Conservation (phyloP, 208 protist genomes). For the Herpetomonas muscarum region DNA sequence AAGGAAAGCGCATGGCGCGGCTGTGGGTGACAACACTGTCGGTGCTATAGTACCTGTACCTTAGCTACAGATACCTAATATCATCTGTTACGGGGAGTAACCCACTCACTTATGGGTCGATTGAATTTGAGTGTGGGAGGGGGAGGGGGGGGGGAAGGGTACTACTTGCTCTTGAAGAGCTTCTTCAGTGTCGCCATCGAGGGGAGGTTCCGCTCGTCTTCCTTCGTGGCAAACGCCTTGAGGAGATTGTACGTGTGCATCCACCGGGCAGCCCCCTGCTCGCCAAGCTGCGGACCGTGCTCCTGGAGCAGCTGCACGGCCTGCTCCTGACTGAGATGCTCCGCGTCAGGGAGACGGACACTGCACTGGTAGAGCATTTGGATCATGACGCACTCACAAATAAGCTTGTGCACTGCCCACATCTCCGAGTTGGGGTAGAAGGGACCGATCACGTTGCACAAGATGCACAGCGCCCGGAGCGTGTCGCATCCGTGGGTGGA, state of each 20-base stretch:
- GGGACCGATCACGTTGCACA: conserved; percentile 50
- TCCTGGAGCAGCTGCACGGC: conserved; percentile 48
- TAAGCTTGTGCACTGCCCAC: conserved; percentile 71
- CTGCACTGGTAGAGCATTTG: conserved; percentile 28
- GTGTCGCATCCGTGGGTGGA: conserved; percentile 36
- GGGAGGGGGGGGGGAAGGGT: too few relatives aligned
- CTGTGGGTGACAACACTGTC: too few relatives aligned
- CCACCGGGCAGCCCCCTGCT: conserved; percentile 28
- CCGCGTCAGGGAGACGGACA: not conserved
- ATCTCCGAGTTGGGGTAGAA: conserved; percentile 80
- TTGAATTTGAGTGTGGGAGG: too few relatives aligned
- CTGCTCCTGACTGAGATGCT: conserved; percentile 16
- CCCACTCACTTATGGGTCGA: too few relatives aligned
- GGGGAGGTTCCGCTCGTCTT: conserved; percentile 30
- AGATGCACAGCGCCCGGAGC: conserved; percentile 37
- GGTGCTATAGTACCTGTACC: too few relatives aligned
- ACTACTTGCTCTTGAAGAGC: conserved; percentile 20
- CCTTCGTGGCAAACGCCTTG: conserved; percentile 16
- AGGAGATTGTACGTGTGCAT: conserved; percentile 52
- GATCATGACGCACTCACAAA: conserved; percentile 58
- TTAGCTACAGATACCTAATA: too few relatives aligned
- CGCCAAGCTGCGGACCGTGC: conserved; percentile 56
- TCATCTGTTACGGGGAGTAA: too few relatives aligned
- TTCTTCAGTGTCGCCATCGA: conserved; percentile 51
- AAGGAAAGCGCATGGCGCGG: too few relatives aligned